phyloP scores from a whole-genome alignment of 768 basidiomycete species.

The Hypholoma fasciculare region DNA sequence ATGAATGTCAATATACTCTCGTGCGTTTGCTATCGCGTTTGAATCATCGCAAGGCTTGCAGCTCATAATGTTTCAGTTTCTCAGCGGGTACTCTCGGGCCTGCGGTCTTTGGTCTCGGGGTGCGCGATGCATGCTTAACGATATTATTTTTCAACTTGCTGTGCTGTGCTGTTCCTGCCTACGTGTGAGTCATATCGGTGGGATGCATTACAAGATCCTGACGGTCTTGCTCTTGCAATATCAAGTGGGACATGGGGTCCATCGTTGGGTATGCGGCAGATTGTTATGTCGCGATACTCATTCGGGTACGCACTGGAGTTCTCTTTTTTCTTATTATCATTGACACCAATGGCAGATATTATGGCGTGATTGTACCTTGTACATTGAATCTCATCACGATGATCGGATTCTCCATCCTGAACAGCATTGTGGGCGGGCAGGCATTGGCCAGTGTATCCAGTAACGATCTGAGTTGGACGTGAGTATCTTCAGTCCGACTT shows the following conservation, averaged over 20 bases:
- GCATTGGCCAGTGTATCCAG: slow-evolving; percentile 42
- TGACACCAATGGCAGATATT: slow-evolving; percentile 25
- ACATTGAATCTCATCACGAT: slow-evolving; percentile 63
- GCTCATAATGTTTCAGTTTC: slow-evolving; percentile 38
- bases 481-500: slow-evolving; percentile 13
- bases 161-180: slow-evolving; percentile 59
- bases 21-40: slow-evolving; percentile 24
- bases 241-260: slow-evolving; percentile 70
- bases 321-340: not conserved
- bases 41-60: too few species aligned
- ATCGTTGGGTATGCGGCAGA: slow-evolving; percentile 81
- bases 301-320: slow-evolving; percentile 29
- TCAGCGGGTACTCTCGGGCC: slow-evolving; percentile 72
- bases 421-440: slow-evolving; percentile 71
- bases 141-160: slow-evolving; percentile 71
- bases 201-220: not conserved
- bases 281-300: slow-evolving; percentile 63
- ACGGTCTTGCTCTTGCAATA: not conserved
- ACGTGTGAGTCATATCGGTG: slow-evolving; percentile 42
- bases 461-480: slow-evolving; percentile 45
- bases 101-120: slow-evolving; percentile 52
- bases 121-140: slow-evolving; percentile 62
- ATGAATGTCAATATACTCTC: slow-evolving; percentile 70
- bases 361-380: slow-evolving; percentile 60
- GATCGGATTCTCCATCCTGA: slow-evolving; percentile 71